Evolutionary conservation across 805 yeast species (phyloP).

Genomic region (Yarrowia sp.): DNA sequence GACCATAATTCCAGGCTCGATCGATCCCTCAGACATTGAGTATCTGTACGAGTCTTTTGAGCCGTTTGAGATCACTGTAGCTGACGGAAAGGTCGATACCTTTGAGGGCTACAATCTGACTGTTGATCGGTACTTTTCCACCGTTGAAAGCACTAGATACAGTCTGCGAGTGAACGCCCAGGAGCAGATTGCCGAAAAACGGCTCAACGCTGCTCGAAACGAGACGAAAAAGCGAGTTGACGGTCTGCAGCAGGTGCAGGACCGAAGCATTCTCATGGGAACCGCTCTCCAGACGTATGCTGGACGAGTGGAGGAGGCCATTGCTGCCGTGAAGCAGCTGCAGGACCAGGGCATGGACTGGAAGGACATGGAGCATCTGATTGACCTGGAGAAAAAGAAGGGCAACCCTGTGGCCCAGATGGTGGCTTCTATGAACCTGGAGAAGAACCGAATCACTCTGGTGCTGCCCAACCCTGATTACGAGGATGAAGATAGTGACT

Average conservation of each 20-base stretch:
- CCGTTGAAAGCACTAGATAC: conserved; percentile 80
- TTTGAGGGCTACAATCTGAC: conserved; percentile 78
- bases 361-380: conserved; percentile 81
- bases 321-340: conserved; percentile 66
- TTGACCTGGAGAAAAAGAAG: conserved; percentile 70
- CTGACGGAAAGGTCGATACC: conserved; percentile 45
- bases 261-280: conserved; percentile 70
- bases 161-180: conserved; percentile 77
- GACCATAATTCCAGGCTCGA: not conserved
- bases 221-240: conserved; percentile 77
- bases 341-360: conserved; percentile 91
- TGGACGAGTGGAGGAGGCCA: conserved; percentile 74
- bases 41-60: conserved; percentile 69
- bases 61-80: conserved; percentile 64
- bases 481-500: conserved; percentile 45
- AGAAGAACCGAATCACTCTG: conserved; percentile 69
- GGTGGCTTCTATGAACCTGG: conserved; percentile 68
- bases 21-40: conserved; percentile 50
- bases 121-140: conserved; percentile 82
- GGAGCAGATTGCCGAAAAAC: conserved; percentile 73
- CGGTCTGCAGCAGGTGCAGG: conserved; percentile 67
- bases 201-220: conserved; percentile 73
- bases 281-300: conserved; percentile 73
- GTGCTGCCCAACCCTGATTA: conserved; percentile 58
- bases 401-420: conserved; percentile 68